Base-by-base conservation (phyloP, 176 grass and related monocot genomes). In the Aechmea fasciata region DNA sequence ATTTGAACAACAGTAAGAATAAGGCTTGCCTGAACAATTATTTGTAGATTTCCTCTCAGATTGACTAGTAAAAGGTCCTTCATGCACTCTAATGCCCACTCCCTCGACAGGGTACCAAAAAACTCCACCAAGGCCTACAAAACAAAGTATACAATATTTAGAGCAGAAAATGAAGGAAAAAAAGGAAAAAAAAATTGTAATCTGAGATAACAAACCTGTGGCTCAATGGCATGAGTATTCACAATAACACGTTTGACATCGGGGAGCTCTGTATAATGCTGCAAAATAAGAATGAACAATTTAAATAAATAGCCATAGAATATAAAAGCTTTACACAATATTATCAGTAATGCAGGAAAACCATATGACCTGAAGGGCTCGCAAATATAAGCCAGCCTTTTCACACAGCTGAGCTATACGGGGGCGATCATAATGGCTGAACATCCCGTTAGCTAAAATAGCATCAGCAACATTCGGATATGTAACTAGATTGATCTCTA, bases 11-110 rank as follows among this genome's bases (percentile, higher is more conserved):
- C 28, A 57, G 15, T 41, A 52, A 72, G 48, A 28, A 48, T 41
- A 17, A 47, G 26, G 10, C 28, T 76, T 85, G 87, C 94, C 94
- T 93, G 89, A 66, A 99, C 94, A 88, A 99, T 87, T 67, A 99
- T 93, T 61, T 99, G 94, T 77, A 99, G 84, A 81, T 99, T 99
- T 61, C 89, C 94, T 83, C 89, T 88, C 48, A 89, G 78, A 79
- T 99, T 93, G 33, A 88, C 94, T 20, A 93, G 62, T 17, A 99
- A 84, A 82, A 99, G 94, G 55, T 93, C 94, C 66, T 93, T 99
- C 94, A 99, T 93, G 82, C 94, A 99, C 79, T 99, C 94, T 33
- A 99, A 26, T 41, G 94, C 94, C 94, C 94, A 99, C 76, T 93
- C 94, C 62, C 57, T 88, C 22, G 94, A 90, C 59, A 99, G 69